Base-by-base conservation (phyloP, 306 rosid genomes). In the Trifolium repens region DNA sequence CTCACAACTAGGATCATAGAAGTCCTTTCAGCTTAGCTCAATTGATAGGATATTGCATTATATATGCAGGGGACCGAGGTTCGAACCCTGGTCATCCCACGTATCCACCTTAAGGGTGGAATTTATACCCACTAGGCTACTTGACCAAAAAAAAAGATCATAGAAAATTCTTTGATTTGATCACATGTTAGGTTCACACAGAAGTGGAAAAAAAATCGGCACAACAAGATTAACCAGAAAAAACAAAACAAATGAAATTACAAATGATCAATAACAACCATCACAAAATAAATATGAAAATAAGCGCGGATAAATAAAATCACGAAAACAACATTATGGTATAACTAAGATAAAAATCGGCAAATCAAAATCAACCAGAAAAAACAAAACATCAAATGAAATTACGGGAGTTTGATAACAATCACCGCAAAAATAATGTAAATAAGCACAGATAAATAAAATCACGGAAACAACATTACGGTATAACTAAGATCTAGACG, bases 1-100 rank as follows among this genome's bases (percentile, higher is more conserved):
- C 52, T 26, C 63, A 47, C 55, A 55, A 57, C 46, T 77, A 77
- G 73, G 60, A 82, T 55, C 43, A 67, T 47, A 49, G 30, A 61
- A 32, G 19, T 17, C 19, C 19, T 0, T 17, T 17, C 19, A 17
- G 19, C 19, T 17, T 17, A 17, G 19, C 19, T 17, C 19, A 17
- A 17, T 17, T 17, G 19, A 17, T 17, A 17, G 19, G 19, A 17
- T 17, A 17, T 17, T 17, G 19, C 19, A 17, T 17, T 17, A 17
- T 17, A 17, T 17, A 17, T 17, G 19, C 19, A 17, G 19, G 19
- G 19, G 19, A 17, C 19, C 19, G 19, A 17, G 19, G 19, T 17
- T 17, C 19, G 19, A 17, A 17, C 19, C 19, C 19, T 17, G 19
- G 19, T 17, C 19, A 17, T 17, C 19, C 19, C 19, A 17, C 19